phyloP scores from a whole-genome alignment of 1,284 basidiomycete species.

The Tilletia setariae region DNA sequence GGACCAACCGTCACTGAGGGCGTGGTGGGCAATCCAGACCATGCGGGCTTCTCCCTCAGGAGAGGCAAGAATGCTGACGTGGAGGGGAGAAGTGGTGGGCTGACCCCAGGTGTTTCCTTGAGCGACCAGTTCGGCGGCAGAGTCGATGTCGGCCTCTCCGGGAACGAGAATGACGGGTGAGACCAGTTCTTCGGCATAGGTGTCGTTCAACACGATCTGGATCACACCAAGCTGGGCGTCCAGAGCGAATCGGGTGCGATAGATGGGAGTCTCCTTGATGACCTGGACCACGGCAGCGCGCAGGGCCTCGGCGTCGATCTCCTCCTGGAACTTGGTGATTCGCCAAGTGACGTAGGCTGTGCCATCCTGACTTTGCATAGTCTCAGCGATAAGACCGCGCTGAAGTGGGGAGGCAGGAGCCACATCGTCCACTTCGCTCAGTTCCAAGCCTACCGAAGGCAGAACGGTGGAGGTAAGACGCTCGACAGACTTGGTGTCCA shows the following conservation, averaged over 20 bases:
- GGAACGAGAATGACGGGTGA: neutral
- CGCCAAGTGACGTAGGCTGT: neutral
- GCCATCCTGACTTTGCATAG: neutral
- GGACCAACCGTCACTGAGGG: neutral
- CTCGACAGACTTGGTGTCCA: neutral
- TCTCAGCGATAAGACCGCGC: too few species aligned
- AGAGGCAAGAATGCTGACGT: slow-evolving; percentile 1
- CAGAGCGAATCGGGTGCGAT: neutral
- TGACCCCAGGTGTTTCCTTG: neutral
- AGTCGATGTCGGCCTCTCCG: neutral
- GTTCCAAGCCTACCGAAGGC: neutral
- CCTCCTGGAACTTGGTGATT: neutral
- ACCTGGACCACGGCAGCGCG: neutral
- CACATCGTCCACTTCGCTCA: neutral
- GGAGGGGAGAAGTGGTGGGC: neutral
- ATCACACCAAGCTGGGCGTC: neutral
- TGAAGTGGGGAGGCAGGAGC: neutral
- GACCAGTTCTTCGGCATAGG: neutral
- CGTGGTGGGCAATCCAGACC: slow-evolving; percentile 4
- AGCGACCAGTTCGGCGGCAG: slow-evolving; percentile 1
- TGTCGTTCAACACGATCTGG: neutral
- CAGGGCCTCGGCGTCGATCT: neutral
- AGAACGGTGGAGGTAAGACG: neutral
- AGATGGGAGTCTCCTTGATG: slow-evolving; percentile 1
- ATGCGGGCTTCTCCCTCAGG: neutral